These are phyloP conservation scores for Ceratocystis cubensis DNA, from an alignment of 2,329 filamentous ascomycete genomes.

Conservation along the genomic window DNA sequence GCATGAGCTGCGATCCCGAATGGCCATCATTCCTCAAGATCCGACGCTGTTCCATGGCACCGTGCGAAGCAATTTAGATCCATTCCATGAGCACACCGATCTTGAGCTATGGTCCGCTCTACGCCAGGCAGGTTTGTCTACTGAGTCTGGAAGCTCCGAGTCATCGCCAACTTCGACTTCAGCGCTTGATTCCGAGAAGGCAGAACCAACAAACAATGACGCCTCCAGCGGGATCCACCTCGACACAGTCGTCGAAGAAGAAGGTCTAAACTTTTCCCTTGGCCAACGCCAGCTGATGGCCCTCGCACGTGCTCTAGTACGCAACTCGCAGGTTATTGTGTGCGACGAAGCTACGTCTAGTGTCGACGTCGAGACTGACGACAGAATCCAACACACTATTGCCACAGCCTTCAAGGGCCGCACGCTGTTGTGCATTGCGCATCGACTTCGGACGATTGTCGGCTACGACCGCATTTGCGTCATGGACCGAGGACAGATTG, in stretches of 20 bases:
- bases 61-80: conserved; percentile 66
- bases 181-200: conserved; percentile 23
- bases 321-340: conserved; percentile 80
- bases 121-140: conserved; percentile 59
- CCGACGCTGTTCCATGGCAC: conserved; percentile 74
- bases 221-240: conserved; percentile 47
- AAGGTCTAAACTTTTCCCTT: conserved; percentile 90
- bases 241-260: conserved; percentile 77
- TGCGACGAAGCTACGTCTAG: conserved; percentile 92
- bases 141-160: conserved; percentile 23
- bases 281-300: conserved; percentile 95
- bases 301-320: conserved; percentile 76
- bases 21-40: conserved; percentile 76
- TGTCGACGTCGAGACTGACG: conserved; percentile 93
- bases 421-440: conserved; percentile 85
- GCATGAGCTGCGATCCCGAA: conserved; percentile 59
- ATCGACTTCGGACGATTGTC: conserved; percentile 82
- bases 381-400: conserved; percentile 87
- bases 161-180: conserved; percentile 29
- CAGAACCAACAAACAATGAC: conserved; percentile 23
- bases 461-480: conserved; percentile 92
- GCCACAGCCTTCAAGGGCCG: conserved; percentile 71
- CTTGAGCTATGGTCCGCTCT: conserved; percentile 66
- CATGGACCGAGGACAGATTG: conserved; percentile 81
- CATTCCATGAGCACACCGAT: conserved; percentile 66